These are phyloP conservation scores for Coemansia guatemalensis DNA, from an alignment of 192 early-diverging fungal genomes.

Conservation along the genomic window DNA sequence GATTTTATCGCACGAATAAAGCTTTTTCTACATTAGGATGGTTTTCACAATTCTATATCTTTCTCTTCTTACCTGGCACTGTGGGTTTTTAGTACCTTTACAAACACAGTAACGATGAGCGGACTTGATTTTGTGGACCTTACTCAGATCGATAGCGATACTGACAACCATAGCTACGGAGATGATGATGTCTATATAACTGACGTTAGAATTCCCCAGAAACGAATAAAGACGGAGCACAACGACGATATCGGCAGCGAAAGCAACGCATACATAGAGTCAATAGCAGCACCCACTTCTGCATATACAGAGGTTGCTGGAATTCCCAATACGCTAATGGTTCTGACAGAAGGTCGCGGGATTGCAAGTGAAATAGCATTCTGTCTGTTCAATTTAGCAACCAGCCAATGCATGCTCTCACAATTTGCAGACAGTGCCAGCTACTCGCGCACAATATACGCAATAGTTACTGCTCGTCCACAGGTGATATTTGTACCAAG, in stretches of 20 bases:
- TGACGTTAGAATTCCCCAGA: not conserved
- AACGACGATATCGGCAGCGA: not conserved
- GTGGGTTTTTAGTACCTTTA: not conserved
- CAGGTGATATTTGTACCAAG: conserved; percentile 37
- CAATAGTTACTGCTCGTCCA: conserved; percentile 28
- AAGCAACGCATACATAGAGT: not conserved
- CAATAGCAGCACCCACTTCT: conserved; percentile 26
- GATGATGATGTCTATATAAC: conserved; percentile 15
- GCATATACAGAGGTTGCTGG: conserved; percentile 27
- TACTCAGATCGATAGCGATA: conserved; percentile 19
- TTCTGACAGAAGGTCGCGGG: conserved; percentile 43
- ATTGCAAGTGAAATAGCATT: conserved; percentile 47
- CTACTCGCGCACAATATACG: conserved; percentile 50
- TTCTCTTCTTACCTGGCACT: not conserved
- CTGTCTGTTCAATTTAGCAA: conserved; percentile 33
- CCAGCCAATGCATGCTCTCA: conserved; percentile 33
- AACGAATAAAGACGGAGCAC: conserved; percentile 16
- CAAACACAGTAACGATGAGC: not conserved
- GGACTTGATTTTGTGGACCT: conserved; percentile 20
- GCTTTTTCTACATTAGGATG: not conserved
- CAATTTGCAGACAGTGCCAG: conserved; percentile 49
- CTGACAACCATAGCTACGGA: conserved; percentile 1
- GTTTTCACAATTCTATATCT: not conserved
- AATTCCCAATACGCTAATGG: conserved; percentile 31
- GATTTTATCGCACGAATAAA: not conserved